Percentiles rank a stretch among this genome's conserved stretches.
phyloP scores from a whole-genome alignment of 2,329 filamentous ascomycete genomes.

The Cryphonectria japonica region DNA sequence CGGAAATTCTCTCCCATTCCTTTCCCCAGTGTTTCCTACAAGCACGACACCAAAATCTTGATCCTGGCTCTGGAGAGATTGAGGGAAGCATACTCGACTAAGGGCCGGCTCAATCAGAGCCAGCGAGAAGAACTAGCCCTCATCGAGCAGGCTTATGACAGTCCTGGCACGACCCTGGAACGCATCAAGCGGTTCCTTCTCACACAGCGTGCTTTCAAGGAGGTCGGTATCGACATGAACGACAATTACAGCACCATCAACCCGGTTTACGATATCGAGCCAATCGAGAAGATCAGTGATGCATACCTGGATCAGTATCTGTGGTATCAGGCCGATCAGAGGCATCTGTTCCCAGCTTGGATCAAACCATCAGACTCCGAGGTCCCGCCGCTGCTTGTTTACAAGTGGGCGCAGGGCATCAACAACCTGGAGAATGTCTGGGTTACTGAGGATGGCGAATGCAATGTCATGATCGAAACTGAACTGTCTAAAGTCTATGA shows the following conservation, averaged over 20 bases:
- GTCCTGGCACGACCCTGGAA: conserved; percentile 91
- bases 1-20: conserved; percentile 98
- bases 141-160: conserved; percentile 98
- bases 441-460: conserved; percentile 92
- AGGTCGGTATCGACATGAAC: conserved; percentile 99
- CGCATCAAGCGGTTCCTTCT: conserved; percentile 97
- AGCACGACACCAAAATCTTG: conserved; percentile 98
- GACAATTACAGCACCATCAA: conserved; percentile 99
- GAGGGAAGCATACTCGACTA: conserved; percentile 95
- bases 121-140: conserved; percentile 95
- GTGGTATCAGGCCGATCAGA: conserved; percentile 98
- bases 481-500: conserved; percentile 99
- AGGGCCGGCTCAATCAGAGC: conserved; percentile 94
- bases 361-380: conserved; percentile 99
- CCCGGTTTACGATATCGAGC: conserved; percentile 97
- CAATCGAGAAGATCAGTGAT: conserved; percentile 99
- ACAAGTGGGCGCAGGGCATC: conserved; percentile 99
- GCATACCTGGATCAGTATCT: conserved; percentile 98
- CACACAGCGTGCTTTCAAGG: conserved; percentile 97
- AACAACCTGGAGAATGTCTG: conserved; percentile 97
- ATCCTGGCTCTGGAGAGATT: conserved; percentile 93
- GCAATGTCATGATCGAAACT: conserved; percentile 98
- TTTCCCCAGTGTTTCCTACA: conserved; percentile 98
- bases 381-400: conserved; percentile 89
- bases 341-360: conserved; percentile 96